phyloP scores from a whole-genome alignment of 345 rosid genomes.

The Ceriops tagal region DNA sequence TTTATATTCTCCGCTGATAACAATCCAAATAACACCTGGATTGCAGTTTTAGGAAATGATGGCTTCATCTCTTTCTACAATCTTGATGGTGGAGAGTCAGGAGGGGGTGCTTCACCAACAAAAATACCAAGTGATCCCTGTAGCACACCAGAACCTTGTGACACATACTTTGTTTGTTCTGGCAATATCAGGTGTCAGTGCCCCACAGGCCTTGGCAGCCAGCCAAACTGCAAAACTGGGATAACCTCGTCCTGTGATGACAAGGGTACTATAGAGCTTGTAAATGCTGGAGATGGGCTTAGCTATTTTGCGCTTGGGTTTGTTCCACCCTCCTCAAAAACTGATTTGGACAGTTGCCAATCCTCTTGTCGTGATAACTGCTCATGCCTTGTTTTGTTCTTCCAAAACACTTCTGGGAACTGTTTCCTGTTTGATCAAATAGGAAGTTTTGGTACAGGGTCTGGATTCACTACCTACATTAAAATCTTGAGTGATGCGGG shows the following conservation, averaged over 20 bases:
- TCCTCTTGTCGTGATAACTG: slow-evolving; percentile 61
- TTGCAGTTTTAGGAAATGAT: slow-evolving; percentile 59
- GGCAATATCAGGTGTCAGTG: slow-evolving; percentile 54
- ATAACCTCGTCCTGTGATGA: slow-evolving; percentile 50
- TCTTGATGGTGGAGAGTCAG: slow-evolving; percentile 31
- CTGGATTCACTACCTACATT: slow-evolving; percentile 51
- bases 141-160: slow-evolving; percentile 67
- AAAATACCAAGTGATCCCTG: slow-evolving; percentile 68
- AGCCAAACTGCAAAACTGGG: slow-evolving; percentile 50
- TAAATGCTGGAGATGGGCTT: slow-evolving; percentile 48
- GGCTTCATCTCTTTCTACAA: slow-evolving; percentile 61
- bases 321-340: slow-evolving; percentile 46
- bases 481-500: slow-evolving; percentile 43
- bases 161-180: slow-evolving; percentile 51
- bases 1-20: slow-evolving; percentile 34
- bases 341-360: slow-evolving; percentile 62
- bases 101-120: slow-evolving; percentile 25
- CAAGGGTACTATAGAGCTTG: slow-evolving; percentile 40
- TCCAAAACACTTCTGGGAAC: slow-evolving; percentile 54
- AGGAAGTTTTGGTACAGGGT: slow-evolving; percentile 49
- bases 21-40: slow-evolving; percentile 60
- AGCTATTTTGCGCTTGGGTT: slow-evolving; percentile 63
- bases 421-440: slow-evolving; percentile 71
- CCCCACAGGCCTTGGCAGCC: slow-evolving; percentile 40
- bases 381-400: slow-evolving; percentile 74